Percentiles rank a stretch among this genome's conserved stretches.
Evolutionary conservation across 2,329 filamentous ascomycete species (phyloP).

Genomic region (Aureobasidium namibiae): DNA sequence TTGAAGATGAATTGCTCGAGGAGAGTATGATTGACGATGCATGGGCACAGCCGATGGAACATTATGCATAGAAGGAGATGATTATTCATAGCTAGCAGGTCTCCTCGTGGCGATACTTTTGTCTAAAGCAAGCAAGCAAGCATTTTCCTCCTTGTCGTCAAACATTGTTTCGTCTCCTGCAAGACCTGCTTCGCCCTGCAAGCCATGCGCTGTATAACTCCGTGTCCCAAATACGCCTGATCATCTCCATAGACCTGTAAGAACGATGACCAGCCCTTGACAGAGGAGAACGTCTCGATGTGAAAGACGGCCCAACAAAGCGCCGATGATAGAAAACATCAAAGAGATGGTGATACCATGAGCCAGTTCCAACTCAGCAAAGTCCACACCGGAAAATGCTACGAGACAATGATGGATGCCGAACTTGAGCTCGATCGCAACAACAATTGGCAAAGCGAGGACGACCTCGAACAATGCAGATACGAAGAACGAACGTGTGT

Average conservation of each 20-base stretch:
- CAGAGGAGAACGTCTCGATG: background rate
- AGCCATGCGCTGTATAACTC: background rate
- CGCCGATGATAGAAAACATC: background rate
- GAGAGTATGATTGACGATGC: constrained; percentile 8
- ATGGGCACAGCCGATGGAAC: constrained; percentile 4
- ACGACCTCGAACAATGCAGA: background rate
- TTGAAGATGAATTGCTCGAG: constrained; percentile 17
- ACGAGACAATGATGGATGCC: too few species aligned
- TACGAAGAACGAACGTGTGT: background rate
- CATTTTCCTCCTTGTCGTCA: background rate
- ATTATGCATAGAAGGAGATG: background rate
- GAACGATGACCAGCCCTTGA: background rate
- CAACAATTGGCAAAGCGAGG: background rate
- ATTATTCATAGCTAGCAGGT: background rate
- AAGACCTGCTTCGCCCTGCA: background rate
- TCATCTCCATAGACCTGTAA: background rate
- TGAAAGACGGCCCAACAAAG: background rate
- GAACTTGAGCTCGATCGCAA: background rate
- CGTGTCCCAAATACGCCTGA: background rate
- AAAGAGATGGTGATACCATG: background rate
- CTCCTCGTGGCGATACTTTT: background rate
- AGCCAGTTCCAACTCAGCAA: background rate
- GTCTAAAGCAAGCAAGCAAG: background rate
- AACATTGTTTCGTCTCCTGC: background rate
- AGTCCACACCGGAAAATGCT: too few species aligned